Evolutionary conservation across 2,329 filamentous ascomycete species (phyloP).

Genomic region (Westerdykella aurantiaca): DNA sequence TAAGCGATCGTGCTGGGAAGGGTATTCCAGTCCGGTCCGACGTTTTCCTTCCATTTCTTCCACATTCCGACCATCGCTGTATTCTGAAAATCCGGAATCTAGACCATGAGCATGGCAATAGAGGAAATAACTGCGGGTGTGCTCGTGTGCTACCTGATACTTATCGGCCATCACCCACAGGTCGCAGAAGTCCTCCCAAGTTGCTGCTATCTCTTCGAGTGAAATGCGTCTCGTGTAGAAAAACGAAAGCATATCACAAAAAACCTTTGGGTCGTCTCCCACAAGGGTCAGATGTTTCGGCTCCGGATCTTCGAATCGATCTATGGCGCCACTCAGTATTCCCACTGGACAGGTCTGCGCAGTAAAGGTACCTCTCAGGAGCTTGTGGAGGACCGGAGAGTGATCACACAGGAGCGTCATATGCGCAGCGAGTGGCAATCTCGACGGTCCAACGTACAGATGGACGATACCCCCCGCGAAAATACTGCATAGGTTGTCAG

Average conservation of each 20-base stretch:
- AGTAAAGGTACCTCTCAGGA: constrained; percentile 6
- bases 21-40: neutral
- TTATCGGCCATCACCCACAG: constrained; percentile 12
- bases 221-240: constrained; percentile 4
- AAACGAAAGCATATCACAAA: constrained; percentile 8
- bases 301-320: neutral
- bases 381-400: constrained; percentile 13
- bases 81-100: constrained; percentile 7
- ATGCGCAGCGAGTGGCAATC: constrained; percentile 9
- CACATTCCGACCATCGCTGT: constrained; percentile 2
- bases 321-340: neutral
- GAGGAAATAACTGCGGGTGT: neutral
- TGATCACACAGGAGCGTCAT: constrained; percentile 10
- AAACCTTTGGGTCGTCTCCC: constrained; percentile 4
- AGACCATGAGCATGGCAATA: neutral
- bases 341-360: constrained; percentile 1
- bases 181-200: constrained; percentile 3
- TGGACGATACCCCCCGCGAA: constrained; percentile 6
- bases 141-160: constrained; percentile 1
- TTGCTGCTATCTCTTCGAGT: neutral
- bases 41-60: constrained; percentile 1
- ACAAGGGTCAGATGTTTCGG: constrained; percentile 5
- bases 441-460: constrained; percentile 3
- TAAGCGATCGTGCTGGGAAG: constrained; percentile 1
- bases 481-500: constrained; percentile 1